These are phyloP conservation scores for Endogone sp. DNA, from an alignment of 192 early-diverging fungal species.

Conservation along the genomic window DNA sequence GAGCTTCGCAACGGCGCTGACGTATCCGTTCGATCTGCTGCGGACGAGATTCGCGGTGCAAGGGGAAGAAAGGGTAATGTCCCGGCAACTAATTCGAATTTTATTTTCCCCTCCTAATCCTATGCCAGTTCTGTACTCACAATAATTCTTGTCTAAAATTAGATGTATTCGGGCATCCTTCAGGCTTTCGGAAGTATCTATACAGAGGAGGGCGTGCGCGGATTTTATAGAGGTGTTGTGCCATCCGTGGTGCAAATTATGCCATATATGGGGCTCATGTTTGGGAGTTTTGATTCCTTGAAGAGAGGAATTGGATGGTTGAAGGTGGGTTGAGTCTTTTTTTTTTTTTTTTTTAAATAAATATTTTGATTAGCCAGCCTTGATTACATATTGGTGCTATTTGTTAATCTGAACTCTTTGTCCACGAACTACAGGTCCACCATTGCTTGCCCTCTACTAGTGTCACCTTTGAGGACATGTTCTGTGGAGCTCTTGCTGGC, in stretches of 20 bases:
- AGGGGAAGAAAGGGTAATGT: slow-evolving; percentile 47
- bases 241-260: slow-evolving; percentile 85
- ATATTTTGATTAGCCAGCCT: too few relatives aligned
- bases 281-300: slow-evolving; percentile 70
- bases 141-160: too few relatives aligned
- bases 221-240: slow-evolving; percentile 83
- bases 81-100: too few relatives aligned
- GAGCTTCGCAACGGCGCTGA: slow-evolving; percentile 67
- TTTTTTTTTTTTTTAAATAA: not conserved
- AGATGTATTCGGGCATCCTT: slow-evolving; percentile 63
- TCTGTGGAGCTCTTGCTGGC: slow-evolving; percentile 78
- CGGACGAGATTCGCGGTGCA: slow-evolving; percentile 93
- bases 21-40: slow-evolving; percentile 95
- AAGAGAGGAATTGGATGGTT: slow-evolving; percentile 38
- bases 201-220: slow-evolving; percentile 68
- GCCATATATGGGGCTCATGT: slow-evolving; percentile 94
- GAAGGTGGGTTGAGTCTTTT: slow-evolving; percentile 24
- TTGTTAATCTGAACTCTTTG: too few relatives aligned
- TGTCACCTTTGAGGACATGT: slow-evolving; percentile 53
- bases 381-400: too few relatives aligned
- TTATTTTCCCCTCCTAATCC: too few relatives aligned
- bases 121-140: too few relatives aligned
- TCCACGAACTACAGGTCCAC: slow-evolving; percentile 20
- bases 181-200: slow-evolving; percentile 66
- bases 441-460: slow-evolving; percentile 10